Evolutionary conservation across 2,329 filamentous ascomycete species (phyloP).

Genomic region (Phyllosticta citriasiana): DNA sequence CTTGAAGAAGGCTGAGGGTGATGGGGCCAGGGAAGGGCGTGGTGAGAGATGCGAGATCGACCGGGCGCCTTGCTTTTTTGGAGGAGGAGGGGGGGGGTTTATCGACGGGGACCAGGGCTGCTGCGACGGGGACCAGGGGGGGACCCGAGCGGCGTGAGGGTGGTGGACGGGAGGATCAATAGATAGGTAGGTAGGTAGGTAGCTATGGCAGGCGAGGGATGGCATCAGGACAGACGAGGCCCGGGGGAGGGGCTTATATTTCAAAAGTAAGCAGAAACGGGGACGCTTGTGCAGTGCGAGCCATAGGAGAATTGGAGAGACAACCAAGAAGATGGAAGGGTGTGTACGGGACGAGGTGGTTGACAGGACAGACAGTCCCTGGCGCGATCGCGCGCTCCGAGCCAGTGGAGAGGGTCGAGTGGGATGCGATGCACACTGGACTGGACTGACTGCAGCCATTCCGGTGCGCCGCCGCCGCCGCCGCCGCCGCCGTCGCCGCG

Average conservation of each 20-base stretch:
- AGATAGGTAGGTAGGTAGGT: too few species aligned
- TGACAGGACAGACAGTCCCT: background rate
- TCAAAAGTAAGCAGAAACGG: background rate
- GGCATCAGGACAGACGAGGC: background rate
- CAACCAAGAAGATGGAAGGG: too few species aligned
- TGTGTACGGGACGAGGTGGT: background rate
- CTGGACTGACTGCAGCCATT: too few species aligned
- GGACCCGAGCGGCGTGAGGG: background rate
- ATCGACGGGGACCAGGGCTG: too few species aligned
- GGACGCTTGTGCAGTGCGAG: background rate
- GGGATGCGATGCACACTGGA: too few species aligned
- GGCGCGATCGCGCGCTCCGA: background rate
- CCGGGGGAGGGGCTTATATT: background rate
- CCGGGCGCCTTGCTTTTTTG: constrained; percentile 8
- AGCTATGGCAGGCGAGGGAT: background rate
- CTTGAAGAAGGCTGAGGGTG: background rate
- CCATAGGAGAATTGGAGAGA: background rate
- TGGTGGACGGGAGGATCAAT: background rate
- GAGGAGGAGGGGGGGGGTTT: too few species aligned
- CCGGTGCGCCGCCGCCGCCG: too few species aligned
- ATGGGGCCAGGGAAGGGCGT: background rate
- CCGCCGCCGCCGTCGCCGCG: too few species aligned
- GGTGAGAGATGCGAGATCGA: constrained; percentile 8
- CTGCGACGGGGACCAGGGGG: too few species aligned
- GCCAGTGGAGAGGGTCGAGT: background rate